These are phyloP conservation scores for Lolium multiflorum DNA, from an alignment of 176 grass and related monocot genomes.

Conservation along the genomic window DNA sequence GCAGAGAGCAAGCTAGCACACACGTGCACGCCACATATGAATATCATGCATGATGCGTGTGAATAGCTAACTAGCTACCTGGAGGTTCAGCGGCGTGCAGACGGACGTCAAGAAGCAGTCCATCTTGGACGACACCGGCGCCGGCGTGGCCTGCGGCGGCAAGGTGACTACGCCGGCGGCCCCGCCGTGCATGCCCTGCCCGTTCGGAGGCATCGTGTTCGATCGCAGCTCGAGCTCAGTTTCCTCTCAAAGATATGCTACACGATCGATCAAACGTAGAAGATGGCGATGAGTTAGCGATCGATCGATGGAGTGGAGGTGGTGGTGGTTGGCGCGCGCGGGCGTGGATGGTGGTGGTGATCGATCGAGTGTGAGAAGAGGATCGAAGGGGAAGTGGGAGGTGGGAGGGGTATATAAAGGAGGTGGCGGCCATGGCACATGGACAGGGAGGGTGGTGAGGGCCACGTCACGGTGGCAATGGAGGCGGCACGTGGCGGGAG, in stretches of 20 bases:
- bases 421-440: neutral
- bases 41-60: neutral
- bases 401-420: conserved; percentile 46
- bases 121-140: conserved; percentile 48
- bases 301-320: neutral
- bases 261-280: neutral
- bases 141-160: neutral
- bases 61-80: conserved; percentile 43
- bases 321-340: neutral
- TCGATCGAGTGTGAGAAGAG: neutral
- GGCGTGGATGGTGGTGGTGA: neutral
- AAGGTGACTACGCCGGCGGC: neutral
- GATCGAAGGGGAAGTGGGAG: conserved; percentile 23
- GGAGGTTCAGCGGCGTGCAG: conserved; percentile 75
- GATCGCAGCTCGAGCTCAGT: neutral
- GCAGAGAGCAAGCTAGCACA: neutral
- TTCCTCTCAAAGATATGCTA: neutral
- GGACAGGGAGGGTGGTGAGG: conserved; percentile 25
- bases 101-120: conserved; percentile 74
- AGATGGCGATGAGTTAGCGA: neutral
- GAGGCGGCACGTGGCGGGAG: conserved; percentile 65
- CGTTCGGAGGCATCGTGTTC: conserved; percentile 70
- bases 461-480: conserved; percentile 58
- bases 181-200: conserved; percentile 21
- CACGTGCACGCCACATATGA: neutral